phyloP scores from a whole-genome alignment of 352 stramenopile species.

The Pythium phragmitis region DNA sequence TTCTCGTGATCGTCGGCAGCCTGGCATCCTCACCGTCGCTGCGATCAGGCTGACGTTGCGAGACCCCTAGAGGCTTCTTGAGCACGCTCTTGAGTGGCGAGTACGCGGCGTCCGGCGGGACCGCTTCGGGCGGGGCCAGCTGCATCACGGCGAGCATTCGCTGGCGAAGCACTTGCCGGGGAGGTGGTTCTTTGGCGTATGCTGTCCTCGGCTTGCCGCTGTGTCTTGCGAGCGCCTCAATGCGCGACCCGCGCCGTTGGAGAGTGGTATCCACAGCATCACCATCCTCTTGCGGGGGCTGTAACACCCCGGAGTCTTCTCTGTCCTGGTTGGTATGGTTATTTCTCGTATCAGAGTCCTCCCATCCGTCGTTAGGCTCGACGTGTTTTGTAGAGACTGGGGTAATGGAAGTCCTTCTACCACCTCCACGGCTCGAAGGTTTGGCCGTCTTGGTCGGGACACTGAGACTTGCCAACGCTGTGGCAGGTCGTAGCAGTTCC shows the following conservation, averaged over 20 bases:
- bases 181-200: constrained; percentile 12
- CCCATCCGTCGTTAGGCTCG: constrained; percentile 42
- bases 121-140: constrained; percentile 11
- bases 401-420: neutral
- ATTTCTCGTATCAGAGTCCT: constrained; percentile 41
- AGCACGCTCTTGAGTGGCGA: neutral
- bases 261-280: neutral
- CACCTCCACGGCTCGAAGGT: constrained; percentile 2
- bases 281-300: neutral
- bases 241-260: neutral
- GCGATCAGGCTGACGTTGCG: constrained; percentile 1
- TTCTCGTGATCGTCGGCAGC: constrained; percentile 15
- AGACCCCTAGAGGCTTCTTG: constrained; percentile 15
- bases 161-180: constrained; percentile 33
- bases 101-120: neutral
- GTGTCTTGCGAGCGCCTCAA: constrained; percentile 11
- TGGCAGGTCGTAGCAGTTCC: constrained; percentile 7
- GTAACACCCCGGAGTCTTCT: neutral
- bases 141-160: constrained; percentile 33
- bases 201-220: constrained; percentile 1
- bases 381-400: neutral
- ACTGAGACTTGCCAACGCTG: neutral
- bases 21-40: neutral
- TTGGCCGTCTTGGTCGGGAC: neutral
- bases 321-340: no score